Evolutionary conservation across 176 grass and related monocot genomes (phyloP).

Genomic region (Coix lacrymajobi): DNA sequence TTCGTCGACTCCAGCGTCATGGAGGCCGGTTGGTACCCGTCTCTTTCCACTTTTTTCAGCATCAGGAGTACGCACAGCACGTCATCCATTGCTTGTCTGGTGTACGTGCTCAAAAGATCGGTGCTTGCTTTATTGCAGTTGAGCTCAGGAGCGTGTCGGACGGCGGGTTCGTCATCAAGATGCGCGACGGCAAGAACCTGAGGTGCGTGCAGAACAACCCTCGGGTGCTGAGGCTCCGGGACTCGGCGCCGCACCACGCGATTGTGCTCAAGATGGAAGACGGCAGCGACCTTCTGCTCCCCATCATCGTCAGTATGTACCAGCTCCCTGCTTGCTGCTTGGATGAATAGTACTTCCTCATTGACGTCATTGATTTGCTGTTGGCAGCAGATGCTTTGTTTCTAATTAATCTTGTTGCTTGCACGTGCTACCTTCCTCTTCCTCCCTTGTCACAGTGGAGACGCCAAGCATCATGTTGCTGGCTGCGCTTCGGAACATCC

Average conservation of each 20-base stretch:
- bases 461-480: constrained; percentile 86
- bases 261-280: constrained; percentile 98
- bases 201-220: constrained; percentile 79
- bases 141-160: constrained; percentile 79
- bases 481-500: constrained; percentile 83
- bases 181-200: constrained; percentile 78
- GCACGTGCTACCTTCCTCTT: neutral
- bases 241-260: constrained; percentile 74
- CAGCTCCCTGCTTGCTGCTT: neutral
- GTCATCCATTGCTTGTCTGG: neutral
- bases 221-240: constrained; percentile 57
- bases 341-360: neutral
- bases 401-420: neutral
- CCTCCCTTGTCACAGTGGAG: constrained; percentile 49
- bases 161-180: constrained; percentile 86
- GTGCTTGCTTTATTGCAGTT: constrained; percentile 36
- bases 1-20: constrained; percentile 85
- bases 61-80: neutral
- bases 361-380: neutral
- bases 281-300: constrained; percentile 83
- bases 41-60: neutral
- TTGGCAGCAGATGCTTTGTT: neutral
- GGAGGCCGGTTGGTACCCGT: constrained; percentile 58
- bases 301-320: constrained; percentile 89
- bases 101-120: neutral